Evolutionary conservation across 495 filamentous ascomycete genomes (phyloP), one percentile per base, ranked within the genome.

Genomic region (Hyaloscypha hepaticicola): DNA sequence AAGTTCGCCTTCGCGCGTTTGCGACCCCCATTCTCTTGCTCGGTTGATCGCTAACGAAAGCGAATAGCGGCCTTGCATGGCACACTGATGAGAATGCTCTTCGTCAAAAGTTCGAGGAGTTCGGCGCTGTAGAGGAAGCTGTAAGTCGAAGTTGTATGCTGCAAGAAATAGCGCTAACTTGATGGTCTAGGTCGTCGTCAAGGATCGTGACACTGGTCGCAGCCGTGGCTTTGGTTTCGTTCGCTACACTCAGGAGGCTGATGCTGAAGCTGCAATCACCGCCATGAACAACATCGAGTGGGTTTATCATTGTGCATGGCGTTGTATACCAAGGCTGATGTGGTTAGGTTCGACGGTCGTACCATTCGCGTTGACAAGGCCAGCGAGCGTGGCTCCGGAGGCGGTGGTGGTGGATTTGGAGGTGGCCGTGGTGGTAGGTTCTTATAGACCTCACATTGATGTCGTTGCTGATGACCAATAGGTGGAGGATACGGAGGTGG

Each of bases 161-260:
- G 26, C 31, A 45, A 22, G 38, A 19, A n/a, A 25, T 24, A 50
- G 29, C 50, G 33, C 66, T 67, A 56, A 63, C 24, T 31, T 25
- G 55, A 2, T 48, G 11, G 7, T 58, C 28, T 66, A 99, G 95
- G 88, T 96, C 67, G 94, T 99, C 63, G 92, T 98, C 70, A 98
- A 96, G 80, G 95, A 99, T 75, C 93, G 92, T 69, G 93, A 97
- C 73, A 97, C 95, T 66, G 86, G 90, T 63, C 92, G 96, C 74
- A 96, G 92, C 80, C 92, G 95, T 75, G 95, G 95, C 41, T 99
- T 98, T 74, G 95, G 95, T 26, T 99, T 99, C 75, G 93, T 99
- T 53, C 88, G 92, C 66, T 99, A 92, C 77, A 75, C 83, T 48
- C 85, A 82, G 61, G 92, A 96, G 22, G 74, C 83, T n/a, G 91